Evolutionary conservation across 768 basidiomycete genomes (phyloP), one percentile per base, ranked within the genome.

Genomic region (Leccinum uliginosum): DNA sequence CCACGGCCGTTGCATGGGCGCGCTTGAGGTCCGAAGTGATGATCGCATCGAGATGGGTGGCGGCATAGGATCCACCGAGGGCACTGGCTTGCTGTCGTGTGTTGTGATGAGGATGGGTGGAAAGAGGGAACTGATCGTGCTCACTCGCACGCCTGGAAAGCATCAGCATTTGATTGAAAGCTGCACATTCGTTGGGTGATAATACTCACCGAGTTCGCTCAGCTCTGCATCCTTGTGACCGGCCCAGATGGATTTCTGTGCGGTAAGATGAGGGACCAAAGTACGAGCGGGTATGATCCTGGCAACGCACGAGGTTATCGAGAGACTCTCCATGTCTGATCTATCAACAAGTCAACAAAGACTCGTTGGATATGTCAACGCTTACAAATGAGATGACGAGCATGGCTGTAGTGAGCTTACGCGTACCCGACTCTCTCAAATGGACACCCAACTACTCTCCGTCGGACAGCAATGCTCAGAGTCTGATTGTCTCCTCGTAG

Each of bases 261-360:
- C 15, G 23, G 2, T 14, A 19, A 6, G 27, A 32, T 59, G 4
- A 60, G 53, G n/a, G 8, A 21, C 1, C n/a, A n/a, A 10, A 32
- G 8, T 21, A 5, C 9, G 17, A 12, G 19, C 14, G 9, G 30
- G 4, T 3, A n/a, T 4, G 38, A 10, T 40, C 38, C 10, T 9
- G 38, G 17, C 38, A 40, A n/a, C 38, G 38, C 38, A 87, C 89
- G 65, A 85, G 59, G 62, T 92, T 92, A 61, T 91, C 89, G 32
- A 79, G 82, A 8, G 89, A 89, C 64, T 92, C 87, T 27, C 83
- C 89, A 67, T 92, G 89, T 53, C 89, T 77, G 61, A 90, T 76
- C 87, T 91, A 50, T 23, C 19, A 14, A 44, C 19, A 15, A 43
- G 10, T 19, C 21, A 14, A 14, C 11, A 9, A 19, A 23, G 44